Evolutionary conservation across 768 basidiomycete genomes (phyloP).

Genomic region (Ramaria rubella): DNA sequence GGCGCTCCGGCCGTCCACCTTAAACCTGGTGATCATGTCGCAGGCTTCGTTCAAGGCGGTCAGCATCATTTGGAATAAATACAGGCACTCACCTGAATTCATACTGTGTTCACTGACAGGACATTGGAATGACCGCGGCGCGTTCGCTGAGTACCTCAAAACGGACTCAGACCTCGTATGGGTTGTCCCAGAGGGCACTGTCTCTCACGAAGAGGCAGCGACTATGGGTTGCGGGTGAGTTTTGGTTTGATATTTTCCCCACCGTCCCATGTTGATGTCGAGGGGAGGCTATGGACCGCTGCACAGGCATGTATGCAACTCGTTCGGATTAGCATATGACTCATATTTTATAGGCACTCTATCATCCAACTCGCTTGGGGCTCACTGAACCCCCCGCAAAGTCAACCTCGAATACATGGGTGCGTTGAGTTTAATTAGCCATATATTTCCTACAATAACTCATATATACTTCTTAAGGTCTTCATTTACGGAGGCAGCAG

Average conservation of each 20-base stretch:
- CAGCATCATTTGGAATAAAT: no score
- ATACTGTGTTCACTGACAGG: no score
- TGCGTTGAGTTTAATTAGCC: not conserved
- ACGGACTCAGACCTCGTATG: slow-evolving; percentile 6
- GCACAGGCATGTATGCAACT: not conserved
- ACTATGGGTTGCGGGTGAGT: slow-evolving; percentile 1
- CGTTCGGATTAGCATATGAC: no score
- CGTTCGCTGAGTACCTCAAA: slow-evolving; percentile 4
- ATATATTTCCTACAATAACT: not conserved
- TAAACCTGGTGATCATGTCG: slow-evolving; percentile 1
- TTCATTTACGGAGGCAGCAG: slow-evolving; percentile 7
- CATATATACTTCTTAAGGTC: not conserved
- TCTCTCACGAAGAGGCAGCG: not conserved
- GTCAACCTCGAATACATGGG: not conserved
- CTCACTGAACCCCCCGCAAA: not conserved
- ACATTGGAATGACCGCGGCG: not conserved
- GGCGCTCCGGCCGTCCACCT: not conserved
- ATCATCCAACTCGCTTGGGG: slow-evolving; percentile 3
- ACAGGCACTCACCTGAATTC: no score
- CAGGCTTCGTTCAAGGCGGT: slow-evolving; percentile 5
- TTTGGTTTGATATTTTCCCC: no score
- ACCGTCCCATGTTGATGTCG: not conserved
- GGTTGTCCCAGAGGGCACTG: not conserved
- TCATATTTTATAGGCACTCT: not conserved
- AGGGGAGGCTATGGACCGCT: not conserved